These are phyloP conservation scores for Mycena galericulata DNA, from an alignment of 768 basidiomycete genomes.

Conservation along the genomic window DNA sequence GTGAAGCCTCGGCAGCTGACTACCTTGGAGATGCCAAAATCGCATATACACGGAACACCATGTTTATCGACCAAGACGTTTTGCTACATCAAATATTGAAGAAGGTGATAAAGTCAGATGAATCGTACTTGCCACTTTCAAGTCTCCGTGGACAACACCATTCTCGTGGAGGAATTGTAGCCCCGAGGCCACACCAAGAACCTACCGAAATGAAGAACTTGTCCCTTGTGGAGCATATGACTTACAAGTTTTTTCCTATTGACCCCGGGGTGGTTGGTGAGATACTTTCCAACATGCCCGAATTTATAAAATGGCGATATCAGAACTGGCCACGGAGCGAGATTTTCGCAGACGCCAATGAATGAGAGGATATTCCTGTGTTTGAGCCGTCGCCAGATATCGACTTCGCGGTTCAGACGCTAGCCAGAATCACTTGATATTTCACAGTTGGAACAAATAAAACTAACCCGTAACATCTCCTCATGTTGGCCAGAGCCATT, in stretches of 20 bases:
- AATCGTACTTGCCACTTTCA: constrained; percentile 11
- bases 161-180: constrained; percentile 15
- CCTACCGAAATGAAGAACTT: background rate
- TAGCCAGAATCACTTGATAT: too few species aligned
- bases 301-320: constrained; percentile 28
- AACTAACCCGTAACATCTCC: constrained; percentile 7
- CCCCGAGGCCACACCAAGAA: background rate
- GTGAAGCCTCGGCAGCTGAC: constrained; percentile 17
- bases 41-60: constrained; percentile 14
- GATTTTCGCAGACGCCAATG: constrained; percentile 19
- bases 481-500: constrained; percentile 18
- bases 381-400: constrained; percentile 15
- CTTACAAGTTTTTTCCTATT: constrained; percentile 4
- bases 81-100: constrained; percentile 4
- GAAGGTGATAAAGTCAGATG: too few species aligned
- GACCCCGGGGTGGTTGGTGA: background rate
- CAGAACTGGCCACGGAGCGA: constrained; percentile 19
- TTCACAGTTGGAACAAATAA: too few species aligned
- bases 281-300: constrained; percentile 16
- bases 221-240: background rate
- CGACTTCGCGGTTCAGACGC: constrained; percentile 23
- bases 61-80: constrained; percentile 26
- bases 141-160: too few species aligned
- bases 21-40: constrained; percentile 28
- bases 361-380: constrained; percentile 29